A percentile compares a stretch with the other conserved stretches of the same genome.
Evolutionary conservation across 331 rosid species (phyloP).

Genomic region (Erythrophleum ivorense): DNA sequence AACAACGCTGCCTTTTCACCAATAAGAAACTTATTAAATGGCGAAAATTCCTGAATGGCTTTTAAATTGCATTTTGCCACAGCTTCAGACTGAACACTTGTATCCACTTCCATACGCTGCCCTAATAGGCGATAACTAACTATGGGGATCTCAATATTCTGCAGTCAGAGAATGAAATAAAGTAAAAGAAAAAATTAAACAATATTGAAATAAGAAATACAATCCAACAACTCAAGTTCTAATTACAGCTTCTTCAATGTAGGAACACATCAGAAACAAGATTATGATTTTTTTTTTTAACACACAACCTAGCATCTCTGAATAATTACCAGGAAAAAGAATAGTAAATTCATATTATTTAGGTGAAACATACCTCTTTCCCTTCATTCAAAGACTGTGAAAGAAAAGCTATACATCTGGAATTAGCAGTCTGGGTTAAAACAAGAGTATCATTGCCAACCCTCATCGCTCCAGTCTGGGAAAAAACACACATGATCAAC

Average conservation of each 20-base stretch:
- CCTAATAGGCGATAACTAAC: conserved; percentile 55
- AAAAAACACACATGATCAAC: conserved; percentile 24
- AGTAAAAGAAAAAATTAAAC: background rate
- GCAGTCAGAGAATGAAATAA: conserved; percentile 33
- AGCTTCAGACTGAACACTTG: conserved; percentile 46
- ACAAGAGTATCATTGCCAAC: conserved; percentile 66
- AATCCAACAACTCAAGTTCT: background rate
- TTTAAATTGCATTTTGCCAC: conserved; percentile 58
- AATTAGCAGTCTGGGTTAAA: conserved; percentile 61
- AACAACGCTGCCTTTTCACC: conserved; percentile 66
- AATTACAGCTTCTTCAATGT: background rate
- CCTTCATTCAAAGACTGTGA: conserved; percentile 66
- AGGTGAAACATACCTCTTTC: conserved; percentile 50
- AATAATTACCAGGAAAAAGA: conserved; percentile 6
- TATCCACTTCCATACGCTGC: conserved; percentile 59
- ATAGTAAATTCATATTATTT: background rate
- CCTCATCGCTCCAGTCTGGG: conserved; percentile 70
- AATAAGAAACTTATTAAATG: conserved; percentile 60
- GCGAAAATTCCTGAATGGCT: conserved; percentile 60
- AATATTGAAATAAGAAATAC: conserved; percentile 16
- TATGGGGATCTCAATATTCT: conserved; percentile 73
- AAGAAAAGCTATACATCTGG: conserved; percentile 67
- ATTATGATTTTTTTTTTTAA: background rate
- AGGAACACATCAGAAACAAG: background rate
- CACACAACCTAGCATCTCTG: background rate